Base-by-base conservation (phyloP, 176 grass and related monocot genomes). In the Musa acuminata region DNA sequence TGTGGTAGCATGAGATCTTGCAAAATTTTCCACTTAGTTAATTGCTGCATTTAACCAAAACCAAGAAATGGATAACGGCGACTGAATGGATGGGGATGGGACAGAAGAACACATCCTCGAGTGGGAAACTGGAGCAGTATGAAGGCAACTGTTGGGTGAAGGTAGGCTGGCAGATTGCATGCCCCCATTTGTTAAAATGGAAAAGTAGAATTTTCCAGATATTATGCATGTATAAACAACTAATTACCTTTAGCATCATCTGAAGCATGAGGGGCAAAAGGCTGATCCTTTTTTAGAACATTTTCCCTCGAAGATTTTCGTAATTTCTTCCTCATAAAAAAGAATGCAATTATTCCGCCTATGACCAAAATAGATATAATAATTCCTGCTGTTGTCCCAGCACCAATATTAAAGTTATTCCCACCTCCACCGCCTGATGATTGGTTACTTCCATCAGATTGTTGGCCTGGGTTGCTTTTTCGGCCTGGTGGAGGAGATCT, bases 321-420 rank as follows among this genome's bases (percentile, higher is more conserved):
- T 71, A 75, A 83, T 80, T 79, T 98, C 75, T 74, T 92, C 82
- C 67, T 87, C 76, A 98, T 75, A 60, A 93, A 22, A 59, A 98
- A 93, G 65, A 93, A 89, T 70, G 90, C 95, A 75, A 77, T 53
- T 67, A 93, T 48, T 83, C 83, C 86, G 71, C 90, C 84, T 52
- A 91, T 82, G 50, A 91, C 77, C 69, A 98, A 79, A 77, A 98
- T 72, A 55, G 90, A 80, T 90, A 91, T 87, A 70, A 98, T 75
- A 77, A 93, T 93, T 83, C 95, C 95, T 66, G 95, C 90, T 81
- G 93, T 84, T 22, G 43, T 87, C 62, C 90, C 90, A 69, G 81
- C 86, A 75, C 88, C 49, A 83, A 93, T 85, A 73, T 90, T 84
- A 86, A 83, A 83, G 53, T 63, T 96, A 53, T 77, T 64, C 53